A percentile compares a stretch with the other conserved stretches of the same genome.
Evolutionary conservation across 2,329 filamentous ascomycete species (phyloP).

Genomic region (Juglanconis oblonga): DNA sequence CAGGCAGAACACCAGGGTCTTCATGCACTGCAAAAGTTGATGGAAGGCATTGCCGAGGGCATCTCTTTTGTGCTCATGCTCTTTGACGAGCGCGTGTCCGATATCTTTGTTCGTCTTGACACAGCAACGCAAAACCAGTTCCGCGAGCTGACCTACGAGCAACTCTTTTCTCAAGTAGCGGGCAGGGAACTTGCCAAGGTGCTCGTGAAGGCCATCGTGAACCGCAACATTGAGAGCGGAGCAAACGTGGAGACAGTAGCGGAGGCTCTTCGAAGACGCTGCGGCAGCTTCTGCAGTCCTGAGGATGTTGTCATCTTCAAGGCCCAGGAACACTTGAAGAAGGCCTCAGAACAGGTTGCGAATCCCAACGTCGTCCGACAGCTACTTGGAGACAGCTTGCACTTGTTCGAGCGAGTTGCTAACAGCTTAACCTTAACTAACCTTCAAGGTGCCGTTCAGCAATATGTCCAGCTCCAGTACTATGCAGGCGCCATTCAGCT

Average conservation of each 20-base stretch:
- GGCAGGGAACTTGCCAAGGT: conserved; percentile 91
- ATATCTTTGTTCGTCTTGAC: conserved; percentile 77
- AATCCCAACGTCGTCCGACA: conserved; percentile 75
- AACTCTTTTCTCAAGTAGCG: conserved; percentile 73
- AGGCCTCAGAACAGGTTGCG: conserved; percentile 73
- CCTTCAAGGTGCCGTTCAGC: conserved; percentile 70
- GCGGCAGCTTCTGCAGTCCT: conserved; percentile 94
- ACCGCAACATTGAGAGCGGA: conserved; percentile 93
- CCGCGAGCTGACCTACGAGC: conserved; percentile 78
- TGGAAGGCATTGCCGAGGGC: conserved; percentile 89
- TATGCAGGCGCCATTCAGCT: conserved; percentile 92
- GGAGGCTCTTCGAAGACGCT: conserved; percentile 85
- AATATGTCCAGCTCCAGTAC: conserved; percentile 81
- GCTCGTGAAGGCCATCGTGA: conserved; percentile 95
- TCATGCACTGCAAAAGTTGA: conserved; percentile 78
- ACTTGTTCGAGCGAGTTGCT: conserved; percentile 85
- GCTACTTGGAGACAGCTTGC: conserved; percentile 82
- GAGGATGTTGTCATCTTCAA: conserved; percentile 99
- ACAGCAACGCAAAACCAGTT: conserved; percentile 67
- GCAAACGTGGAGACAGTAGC: conserved; percentile 97
- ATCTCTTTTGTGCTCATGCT: conserved; percentile 94
- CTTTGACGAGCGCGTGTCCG: conserved; percentile 88
- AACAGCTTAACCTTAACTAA: conserved; percentile 78
- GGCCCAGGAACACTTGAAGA: conserved; percentile 90
- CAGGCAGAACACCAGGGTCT: conserved; percentile 94